phyloP scores from a whole-genome alignment of 352 stramenopile species.

The Phytophthora parvispora region DNA sequence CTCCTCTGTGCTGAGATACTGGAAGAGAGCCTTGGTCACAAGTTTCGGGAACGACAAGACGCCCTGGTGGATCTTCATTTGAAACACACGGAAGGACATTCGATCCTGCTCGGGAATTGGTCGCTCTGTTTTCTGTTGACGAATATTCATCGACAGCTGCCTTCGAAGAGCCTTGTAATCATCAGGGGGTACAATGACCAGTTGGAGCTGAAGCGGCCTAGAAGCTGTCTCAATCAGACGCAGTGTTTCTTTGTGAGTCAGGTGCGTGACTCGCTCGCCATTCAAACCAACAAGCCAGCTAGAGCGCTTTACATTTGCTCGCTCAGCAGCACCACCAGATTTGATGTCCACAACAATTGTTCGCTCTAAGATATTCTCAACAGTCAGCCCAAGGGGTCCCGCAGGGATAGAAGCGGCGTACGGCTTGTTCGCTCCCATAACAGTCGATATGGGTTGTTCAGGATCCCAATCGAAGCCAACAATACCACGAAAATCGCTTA shows the following conservation, averaged over 20 bases:
- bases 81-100: conserved; percentile 90
- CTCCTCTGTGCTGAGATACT: conserved; percentile 81
- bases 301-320: conserved; percentile 81
- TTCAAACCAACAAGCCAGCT: conserved; percentile 90
- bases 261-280: conserved; percentile 71
- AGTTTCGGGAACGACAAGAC: conserved; percentile 78
- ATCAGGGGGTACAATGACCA: conserved; percentile 77
- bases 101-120: conserved; percentile 87
- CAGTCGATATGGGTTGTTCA: conserved; percentile 49
- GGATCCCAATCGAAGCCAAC: conserved; percentile 79
- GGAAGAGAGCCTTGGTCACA: conserved; percentile 72
- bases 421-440: conserved; percentile 55
- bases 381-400: conserved; percentile 83
- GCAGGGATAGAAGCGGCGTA: conserved; percentile 85
- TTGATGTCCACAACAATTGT: conserved; percentile 93
- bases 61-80: conserved; percentile 87
- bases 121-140: conserved; percentile 84
- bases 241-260: conserved; percentile 90
- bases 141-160: conserved; percentile 89
- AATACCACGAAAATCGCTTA: conserved; percentile 85
- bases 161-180: conserved; percentile 81
- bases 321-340: conserved; percentile 75
- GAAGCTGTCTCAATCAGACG: conserved; percentile 85
- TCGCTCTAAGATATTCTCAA: conserved; percentile 91
- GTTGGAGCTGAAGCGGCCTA: conserved; percentile 75